Percentiles rank a stretch among this genome's conserved stretches.
These are phyloP conservation scores for Cyamopsis tetragonoloba DNA, from an alignment of 306 rosid species.

Conservation along the genomic window DNA sequence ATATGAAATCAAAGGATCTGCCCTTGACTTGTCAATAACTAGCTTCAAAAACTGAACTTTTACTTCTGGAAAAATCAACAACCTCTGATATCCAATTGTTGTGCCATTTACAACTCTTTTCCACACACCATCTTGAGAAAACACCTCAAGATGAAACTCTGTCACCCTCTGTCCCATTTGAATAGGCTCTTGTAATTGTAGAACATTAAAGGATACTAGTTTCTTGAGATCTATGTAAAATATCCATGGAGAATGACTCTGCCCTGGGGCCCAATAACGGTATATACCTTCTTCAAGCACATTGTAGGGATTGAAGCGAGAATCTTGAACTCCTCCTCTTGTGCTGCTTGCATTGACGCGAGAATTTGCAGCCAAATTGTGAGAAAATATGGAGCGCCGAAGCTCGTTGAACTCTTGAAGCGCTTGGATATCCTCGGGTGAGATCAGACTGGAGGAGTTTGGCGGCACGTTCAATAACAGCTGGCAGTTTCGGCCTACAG, in stretches of 20 bases:
- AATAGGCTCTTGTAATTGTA: constrained; percentile 83
- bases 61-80: constrained; percentile 52
- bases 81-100: constrained; percentile 77
- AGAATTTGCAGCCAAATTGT: constrained; percentile 59
- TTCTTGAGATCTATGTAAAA: constrained; percentile 56
- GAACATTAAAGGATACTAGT: constrained; percentile 61
- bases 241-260: constrained; percentile 51
- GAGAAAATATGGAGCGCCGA: constrained; percentile 62
- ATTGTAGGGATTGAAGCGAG: constrained; percentile 55
- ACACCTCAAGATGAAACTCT: constrained; percentile 64
- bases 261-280: constrained; percentile 83
- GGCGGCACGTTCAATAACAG: constrained; percentile 85
- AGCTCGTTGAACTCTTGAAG: constrained; percentile 71
- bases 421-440: constrained; percentile 73
- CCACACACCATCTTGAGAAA: constrained; percentile 49
- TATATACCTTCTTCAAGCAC: constrained; percentile 61
- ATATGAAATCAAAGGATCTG: constrained; percentile 65
- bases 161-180: constrained; percentile 85
- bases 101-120: constrained; percentile 56
- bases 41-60: constrained; percentile 64
- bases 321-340: constrained; percentile 48
- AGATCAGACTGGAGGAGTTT: constrained; percentile 83
- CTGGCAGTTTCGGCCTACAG: constrained; percentile 76
- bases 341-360: constrained; percentile 56
- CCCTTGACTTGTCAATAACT: constrained; percentile 61